Conservation (phyloP, 1,284 basidiomycete species). For the Melampsora medusae region DNA sequence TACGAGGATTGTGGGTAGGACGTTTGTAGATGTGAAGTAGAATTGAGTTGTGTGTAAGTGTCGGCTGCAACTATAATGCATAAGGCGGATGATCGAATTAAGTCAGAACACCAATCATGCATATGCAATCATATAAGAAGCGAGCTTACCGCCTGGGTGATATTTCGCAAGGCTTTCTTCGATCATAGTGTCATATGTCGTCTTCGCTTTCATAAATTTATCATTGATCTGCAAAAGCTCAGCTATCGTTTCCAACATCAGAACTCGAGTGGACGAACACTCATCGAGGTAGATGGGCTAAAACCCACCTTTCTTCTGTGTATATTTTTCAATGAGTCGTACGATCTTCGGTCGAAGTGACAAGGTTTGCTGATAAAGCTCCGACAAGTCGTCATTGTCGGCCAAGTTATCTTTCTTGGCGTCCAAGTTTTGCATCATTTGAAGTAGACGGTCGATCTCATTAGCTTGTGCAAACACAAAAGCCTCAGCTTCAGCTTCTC, state of each 20-base stretch:
- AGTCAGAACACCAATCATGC: neutral
- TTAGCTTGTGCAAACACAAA: conserved; percentile 77
- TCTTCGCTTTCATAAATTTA: conserved; percentile 50
- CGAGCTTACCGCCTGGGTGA: conserved; percentile 39
- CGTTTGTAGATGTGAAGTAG: conserved; percentile 3
- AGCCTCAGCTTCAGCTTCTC: conserved; percentile 84
- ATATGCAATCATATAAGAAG: neutral
- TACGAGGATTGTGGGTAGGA: conserved; percentile 5
- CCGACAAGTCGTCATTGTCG: conserved; percentile 92
- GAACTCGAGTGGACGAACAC: too few species aligned
- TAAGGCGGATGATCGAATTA: neutral
- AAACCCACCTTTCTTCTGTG: conserved; percentile 78
- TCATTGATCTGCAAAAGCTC: conserved; percentile 49
- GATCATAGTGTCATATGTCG: conserved; percentile 50
- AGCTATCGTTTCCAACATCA: conserved; percentile 37
- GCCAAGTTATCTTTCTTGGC: conserved; percentile 73
- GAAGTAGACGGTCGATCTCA: conserved; percentile 81
- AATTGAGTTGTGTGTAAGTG: conserved; percentile 39
- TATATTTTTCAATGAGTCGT: conserved; percentile 92
- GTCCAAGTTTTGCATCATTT: conserved; percentile 74
- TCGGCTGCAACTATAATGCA: conserved; percentile 29
- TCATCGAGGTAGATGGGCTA: neutral
- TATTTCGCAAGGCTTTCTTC: conserved; percentile 45
- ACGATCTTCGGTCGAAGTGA: conserved; percentile 88
- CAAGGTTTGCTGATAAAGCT: conserved; percentile 86